phyloP scores from a whole-genome alignment of 2,329 filamentous ascomycete genomes.

The Colletotrichum tofieldiae region DNA sequence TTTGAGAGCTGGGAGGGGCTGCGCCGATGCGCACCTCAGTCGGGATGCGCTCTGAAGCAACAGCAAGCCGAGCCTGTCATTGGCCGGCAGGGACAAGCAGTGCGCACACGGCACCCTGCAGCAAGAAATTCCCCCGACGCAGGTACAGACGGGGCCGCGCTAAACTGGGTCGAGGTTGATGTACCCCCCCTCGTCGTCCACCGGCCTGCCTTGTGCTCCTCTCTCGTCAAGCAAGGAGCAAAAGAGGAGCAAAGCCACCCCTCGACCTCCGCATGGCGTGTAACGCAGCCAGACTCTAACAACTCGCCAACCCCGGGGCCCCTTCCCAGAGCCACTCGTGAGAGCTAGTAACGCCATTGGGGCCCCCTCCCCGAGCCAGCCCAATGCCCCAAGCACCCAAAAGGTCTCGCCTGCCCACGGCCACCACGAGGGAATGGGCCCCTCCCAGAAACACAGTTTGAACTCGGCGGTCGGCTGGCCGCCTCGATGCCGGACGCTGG shows the following conservation, averaged over 20 bases:
- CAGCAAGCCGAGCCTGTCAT: constrained; percentile 11
- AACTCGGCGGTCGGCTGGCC: constrained; percentile 19
- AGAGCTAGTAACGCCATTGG: constrained; percentile 38
- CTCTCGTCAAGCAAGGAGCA: background rate
- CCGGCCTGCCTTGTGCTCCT: background rate
- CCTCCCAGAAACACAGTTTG: constrained; percentile 34
- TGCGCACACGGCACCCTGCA: constrained; percentile 25
- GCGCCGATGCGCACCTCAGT: constrained; percentile 6
- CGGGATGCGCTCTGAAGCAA: constrained; percentile 25
- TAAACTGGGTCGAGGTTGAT: constrained; percentile 24
- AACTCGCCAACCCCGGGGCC: constrained; percentile 30
- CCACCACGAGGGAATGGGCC: constrained; percentile 29
- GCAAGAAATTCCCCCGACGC: constrained; percentile 38
- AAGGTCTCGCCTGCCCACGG: constrained; percentile 19
- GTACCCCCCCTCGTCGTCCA: constrained; percentile 7
- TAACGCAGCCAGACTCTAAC: constrained; percentile 30
- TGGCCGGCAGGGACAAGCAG: background rate
- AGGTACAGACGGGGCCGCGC: constrained; percentile 39
- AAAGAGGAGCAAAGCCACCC: background rate
- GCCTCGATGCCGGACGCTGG: background rate
- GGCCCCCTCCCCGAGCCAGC: constrained; percentile 6
- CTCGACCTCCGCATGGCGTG: constrained; percentile 34
- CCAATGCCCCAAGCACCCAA: constrained; percentile 14
- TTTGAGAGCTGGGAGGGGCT: constrained; percentile 14
- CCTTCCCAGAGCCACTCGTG: constrained; percentile 13